Conservation (phyloP, 2,329 filamentous ascomycete genomes). For the Phaeophleospora eucalypticola region DNA sequence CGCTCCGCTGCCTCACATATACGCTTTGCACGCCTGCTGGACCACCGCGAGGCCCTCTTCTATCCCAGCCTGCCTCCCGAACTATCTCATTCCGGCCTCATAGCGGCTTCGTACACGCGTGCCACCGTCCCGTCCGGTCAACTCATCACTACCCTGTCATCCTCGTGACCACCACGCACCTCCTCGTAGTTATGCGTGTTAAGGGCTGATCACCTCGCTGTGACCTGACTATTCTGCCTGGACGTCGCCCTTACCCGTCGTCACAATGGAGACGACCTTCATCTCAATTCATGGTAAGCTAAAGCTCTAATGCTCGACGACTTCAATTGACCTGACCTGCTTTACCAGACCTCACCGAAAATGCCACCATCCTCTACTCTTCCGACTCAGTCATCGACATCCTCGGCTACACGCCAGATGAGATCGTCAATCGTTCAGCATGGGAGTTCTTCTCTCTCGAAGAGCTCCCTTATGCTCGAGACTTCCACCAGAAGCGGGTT, state of each 20-base stretch:
- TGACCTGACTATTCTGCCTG: neutral
- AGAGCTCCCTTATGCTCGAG: conserved; percentile 70
- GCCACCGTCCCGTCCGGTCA: neutral
- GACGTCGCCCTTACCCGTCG: conserved; percentile 1
- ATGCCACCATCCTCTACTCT: conserved; percentile 76
- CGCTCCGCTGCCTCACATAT: neutral
- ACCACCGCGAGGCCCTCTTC: neutral
- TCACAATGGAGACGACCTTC: conserved; percentile 56
- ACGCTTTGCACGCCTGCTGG: neutral
- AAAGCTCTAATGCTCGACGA: neutral
- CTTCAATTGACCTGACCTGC: neutral
- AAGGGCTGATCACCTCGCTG: neutral
- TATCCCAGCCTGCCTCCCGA: neutral
- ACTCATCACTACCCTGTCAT: neutral
- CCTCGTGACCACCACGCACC: neutral
- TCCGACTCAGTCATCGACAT: conserved; percentile 82
- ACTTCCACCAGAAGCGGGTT: conserved; percentile 68
- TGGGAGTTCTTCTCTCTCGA: conserved; percentile 86
- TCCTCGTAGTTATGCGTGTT: conserved; percentile 5
- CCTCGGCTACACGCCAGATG: conserved; percentile 71
- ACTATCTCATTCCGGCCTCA: neutral
- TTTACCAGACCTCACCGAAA: conserved; percentile 61
- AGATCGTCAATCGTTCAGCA: conserved; percentile 70
- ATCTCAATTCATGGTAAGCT: conserved; percentile 82
- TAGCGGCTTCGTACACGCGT: neutral